These are phyloP conservation scores for Trametes cingulata DNA, from an alignment of 768 basidiomycete species.

Conservation along the genomic window DNA sequence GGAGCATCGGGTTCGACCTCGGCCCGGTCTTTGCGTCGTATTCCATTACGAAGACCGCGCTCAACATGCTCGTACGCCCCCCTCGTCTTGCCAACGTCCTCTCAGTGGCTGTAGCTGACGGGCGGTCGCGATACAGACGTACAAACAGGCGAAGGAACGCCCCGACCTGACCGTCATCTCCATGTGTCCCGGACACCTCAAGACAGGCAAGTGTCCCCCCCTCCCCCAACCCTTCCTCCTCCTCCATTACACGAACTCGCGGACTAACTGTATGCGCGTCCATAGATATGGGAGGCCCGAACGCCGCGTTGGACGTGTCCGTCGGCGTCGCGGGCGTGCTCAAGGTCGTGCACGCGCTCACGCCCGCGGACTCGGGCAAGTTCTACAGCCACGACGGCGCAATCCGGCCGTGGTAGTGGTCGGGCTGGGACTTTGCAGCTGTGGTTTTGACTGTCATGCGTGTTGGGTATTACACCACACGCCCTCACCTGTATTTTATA, in stretches of 20 bases:
- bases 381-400: constrained; percentile 5
- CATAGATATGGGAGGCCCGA: constrained; percentile 8
- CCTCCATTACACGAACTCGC: no score
- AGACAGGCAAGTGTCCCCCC: constrained; percentile 19
- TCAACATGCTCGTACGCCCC: constrained; percentile 45
- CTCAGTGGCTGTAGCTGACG: no score
- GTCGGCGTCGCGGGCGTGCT: constrained; percentile 11
- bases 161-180: constrained; percentile 10
- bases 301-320: not conserved
- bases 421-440: no score
- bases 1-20: constrained; percentile 27
- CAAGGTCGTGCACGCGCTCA: constrained; percentile 1
- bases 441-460: no score
- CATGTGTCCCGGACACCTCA: constrained; percentile 14
- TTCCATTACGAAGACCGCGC: constrained; percentile 36
- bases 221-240: not conserved
- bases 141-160: constrained; percentile 15
- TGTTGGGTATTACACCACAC: no score
- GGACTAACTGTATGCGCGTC: no score
- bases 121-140: no score
- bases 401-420: constrained; percentile 8
- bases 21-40: constrained; percentile 32
- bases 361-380: constrained; percentile 9
- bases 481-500: no score
- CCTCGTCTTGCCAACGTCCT: no score